Base-by-base conservation (phyloP, 108 stramenopile species). In the Skeletonema marinoi region DNA sequence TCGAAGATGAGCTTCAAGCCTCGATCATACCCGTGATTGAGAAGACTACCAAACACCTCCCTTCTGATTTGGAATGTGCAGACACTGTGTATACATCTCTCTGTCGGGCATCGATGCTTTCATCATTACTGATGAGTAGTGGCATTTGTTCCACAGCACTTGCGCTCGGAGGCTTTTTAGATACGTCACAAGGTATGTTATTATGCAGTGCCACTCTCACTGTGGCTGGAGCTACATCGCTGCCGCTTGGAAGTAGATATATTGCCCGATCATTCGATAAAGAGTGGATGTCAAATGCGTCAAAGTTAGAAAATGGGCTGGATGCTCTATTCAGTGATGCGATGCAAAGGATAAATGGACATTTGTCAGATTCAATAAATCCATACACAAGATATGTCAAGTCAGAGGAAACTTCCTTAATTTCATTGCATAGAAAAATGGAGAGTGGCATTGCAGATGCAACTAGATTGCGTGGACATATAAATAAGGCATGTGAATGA, bases 371-470 rank as follows among this genome's bases (percentile, higher is more conserved):
- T 68, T 86, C 89, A 2, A 80, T 93, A 6, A 61, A 83, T 30
- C 92, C 92, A 12, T 93, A 89, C 68, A 86, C 88, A 9, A 66
- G 92, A 41, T 90, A 74, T 50, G 92, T 93, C 6, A 68, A 82
- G 44, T 84, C 83, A 10, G 89, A 90, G 70, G 68, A 77, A 35
- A 75, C 86, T 32, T 78, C 85, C 35, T 66, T 90, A 14, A 60
- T 76, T 14, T 68, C 70, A 16, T 70, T 93, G 35, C 25, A 65
- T 48, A 82, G 70, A 10, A 65, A 89, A 64, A 86, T 88, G 66
- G 88, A 92, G 41, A 81, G 42, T 14, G 41, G 85, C 4, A 56
- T 73, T 16, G 51, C 82, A 10, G 75, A 44, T 29, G 63, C 89
- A 17, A 78, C 77, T 25, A 85, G 60, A 35, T 66, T 92, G 14